Evolutionary conservation across 139 green algal species (phyloP).

Genomic region (Mesostigma viride): DNA sequence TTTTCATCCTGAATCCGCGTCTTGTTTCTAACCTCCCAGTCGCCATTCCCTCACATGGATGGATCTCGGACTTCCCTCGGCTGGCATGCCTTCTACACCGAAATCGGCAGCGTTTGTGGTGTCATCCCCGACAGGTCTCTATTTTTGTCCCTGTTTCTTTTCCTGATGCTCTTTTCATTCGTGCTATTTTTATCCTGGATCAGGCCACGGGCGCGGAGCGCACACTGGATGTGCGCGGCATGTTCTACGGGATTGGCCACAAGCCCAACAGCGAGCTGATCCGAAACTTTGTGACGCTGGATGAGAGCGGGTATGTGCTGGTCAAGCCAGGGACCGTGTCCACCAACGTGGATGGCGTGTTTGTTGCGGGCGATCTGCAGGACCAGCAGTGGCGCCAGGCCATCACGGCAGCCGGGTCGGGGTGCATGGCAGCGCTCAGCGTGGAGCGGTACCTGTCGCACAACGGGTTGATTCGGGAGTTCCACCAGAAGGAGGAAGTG

Average conservation of each 20-base stretch:
- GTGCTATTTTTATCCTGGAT: conserved; percentile 4
- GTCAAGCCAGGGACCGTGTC: conserved; percentile 33
- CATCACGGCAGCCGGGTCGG: conserved; percentile 86
- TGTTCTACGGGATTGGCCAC: conserved; percentile 99
- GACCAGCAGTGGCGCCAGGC: conserved; percentile 55
- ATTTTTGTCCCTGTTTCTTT: neutral
- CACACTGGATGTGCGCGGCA: conserved; percentile 48
- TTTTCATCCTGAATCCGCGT: no score
- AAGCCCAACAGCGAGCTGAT: conserved; percentile 70
- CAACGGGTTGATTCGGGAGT: conserved; percentile 41
- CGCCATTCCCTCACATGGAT: no score
- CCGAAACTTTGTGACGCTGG: no score
- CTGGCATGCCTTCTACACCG: no score
- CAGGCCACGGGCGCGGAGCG: conserved; percentile 12
- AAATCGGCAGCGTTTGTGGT: no score
- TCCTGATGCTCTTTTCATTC: neutral
- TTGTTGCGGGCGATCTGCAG: conserved; percentile 77
- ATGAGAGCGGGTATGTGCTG: conserved; percentile 82
- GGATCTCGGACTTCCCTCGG: no score
- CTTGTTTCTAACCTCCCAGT: no score
- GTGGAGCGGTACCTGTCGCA: conserved; percentile 80
- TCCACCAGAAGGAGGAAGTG: conserved; percentile 21
- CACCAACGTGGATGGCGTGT: conserved; percentile 78
- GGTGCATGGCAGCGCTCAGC: conserved; percentile 85
- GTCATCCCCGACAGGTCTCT: neutral